Conservation (phyloP, 768 basidiomycete species). For the Lactarius psammicola region DNA sequence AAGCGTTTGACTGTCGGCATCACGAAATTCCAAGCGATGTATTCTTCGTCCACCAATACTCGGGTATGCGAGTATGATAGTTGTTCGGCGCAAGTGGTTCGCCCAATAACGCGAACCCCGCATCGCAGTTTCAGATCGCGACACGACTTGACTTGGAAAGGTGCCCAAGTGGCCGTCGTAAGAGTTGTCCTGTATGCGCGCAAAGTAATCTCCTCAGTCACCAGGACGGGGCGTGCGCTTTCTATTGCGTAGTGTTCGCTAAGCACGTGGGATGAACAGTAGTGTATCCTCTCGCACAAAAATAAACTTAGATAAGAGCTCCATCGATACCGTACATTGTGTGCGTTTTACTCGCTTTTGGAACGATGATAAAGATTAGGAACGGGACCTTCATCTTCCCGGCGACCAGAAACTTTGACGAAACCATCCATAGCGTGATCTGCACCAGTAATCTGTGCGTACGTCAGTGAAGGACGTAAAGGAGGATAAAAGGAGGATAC, state of each 20-base stretch:
- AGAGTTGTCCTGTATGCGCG: not conserved
- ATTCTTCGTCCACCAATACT: not conserved
- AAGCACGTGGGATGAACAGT: not conserved
- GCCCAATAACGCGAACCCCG: not conserved
- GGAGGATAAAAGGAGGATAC: constrained; percentile 39
- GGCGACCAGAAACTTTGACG: constrained; percentile 43
- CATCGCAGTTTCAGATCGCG: not conserved
- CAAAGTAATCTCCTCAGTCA: not conserved
- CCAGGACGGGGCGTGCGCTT: not conserved
- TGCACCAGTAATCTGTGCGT: constrained; percentile 56
- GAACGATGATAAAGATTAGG: constrained; percentile 16
- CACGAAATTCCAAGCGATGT: constrained; percentile 13
- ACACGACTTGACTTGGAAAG: not conserved
- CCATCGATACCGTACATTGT: not conserved
- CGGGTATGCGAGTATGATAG: too few relatives aligned
- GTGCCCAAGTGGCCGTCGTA: not conserved
- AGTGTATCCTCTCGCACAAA: not conserved
- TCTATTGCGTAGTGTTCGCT: not conserved
- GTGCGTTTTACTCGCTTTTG: constrained; percentile 20
- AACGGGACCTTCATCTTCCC: constrained; percentile 21
- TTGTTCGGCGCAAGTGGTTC: not conserved
- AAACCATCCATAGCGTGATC: constrained; percentile 72
- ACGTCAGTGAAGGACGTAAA: not conserved
- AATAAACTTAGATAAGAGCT: not conserved
- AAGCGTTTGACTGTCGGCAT: constrained; percentile 13